Evolutionary conservation across 2,329 filamentous ascomycete genomes (phyloP), one percentile per base, ranked within the genome.

Genomic region (Neofusicoccum laricinum): DNA sequence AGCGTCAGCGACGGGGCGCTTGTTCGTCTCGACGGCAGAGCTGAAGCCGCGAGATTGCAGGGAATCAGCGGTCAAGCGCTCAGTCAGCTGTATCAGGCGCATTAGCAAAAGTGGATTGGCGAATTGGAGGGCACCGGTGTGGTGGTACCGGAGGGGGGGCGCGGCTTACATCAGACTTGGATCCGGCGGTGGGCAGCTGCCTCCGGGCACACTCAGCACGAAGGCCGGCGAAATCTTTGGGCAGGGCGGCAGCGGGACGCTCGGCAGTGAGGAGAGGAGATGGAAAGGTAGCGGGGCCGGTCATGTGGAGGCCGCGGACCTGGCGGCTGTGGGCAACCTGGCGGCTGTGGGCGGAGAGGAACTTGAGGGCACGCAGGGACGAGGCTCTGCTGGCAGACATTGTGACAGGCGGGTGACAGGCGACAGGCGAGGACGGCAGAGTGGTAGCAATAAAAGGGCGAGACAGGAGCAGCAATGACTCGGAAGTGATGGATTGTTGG

Each of bases 301-400:
- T 88, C 78, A 88, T 86, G 76, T 85, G 84, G 57, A 88, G 80
- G 64, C 76, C 74, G 68, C 86, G 85, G 69, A 73, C 71, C 64
- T 78, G 71, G n/a, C 55, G 40, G 55, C 41, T 59, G 41, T 38
- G 55, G 49, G 45, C 45, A 49, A 51, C 48, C 43, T 71, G 72
- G 66, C 70, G 74, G 69, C 71, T 74, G 66, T 71, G 71, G 53
- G 71, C 71, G 69, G 77, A 73, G 64, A 80, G 70, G 67, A 75
- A 78, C 67, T 72, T 75, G 66, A 81, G 75, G 69, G 77, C 77
- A 68, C 78, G 77, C 67, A 77, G 72, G 65, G 78, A 76, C 64
- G 76, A 75, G 25, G 76, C 72, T 73, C 79, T 71, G 68, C 78
- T 75, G 68, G 78, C 76, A 63, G 78, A 77, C 79, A 80, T 81